Base-by-base conservation (phyloP, 1,139 yeast species). In the Debaryomyces coudertii region DNA sequence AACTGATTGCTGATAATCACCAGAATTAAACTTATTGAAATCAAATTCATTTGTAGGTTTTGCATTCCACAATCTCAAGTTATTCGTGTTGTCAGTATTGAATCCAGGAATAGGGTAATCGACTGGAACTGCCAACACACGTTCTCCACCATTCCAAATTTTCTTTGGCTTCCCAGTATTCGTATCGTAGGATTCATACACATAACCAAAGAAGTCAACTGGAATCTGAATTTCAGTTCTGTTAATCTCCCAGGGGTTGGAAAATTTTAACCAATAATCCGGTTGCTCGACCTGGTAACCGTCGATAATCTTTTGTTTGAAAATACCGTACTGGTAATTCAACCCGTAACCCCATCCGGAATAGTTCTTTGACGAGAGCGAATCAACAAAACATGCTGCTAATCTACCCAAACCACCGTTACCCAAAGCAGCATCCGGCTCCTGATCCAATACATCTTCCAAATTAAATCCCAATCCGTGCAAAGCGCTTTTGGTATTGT, bases 321-420 rank as follows among this genome's bases (percentile, higher is more conserved):
- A 92, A 57, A 92, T 92, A 66, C 97, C 97, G 63, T 90, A 90
- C 67, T 90, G 92, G 69, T 90, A 90, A 63, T 95, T 85, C 56
- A 90, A 75, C 49, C 97, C 97, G 65, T 92, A 92, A 52, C 97
- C 98, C 97, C 97, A 90, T 44, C 96, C 96, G 27, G 95, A 90
- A 65, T 88, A 89, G 65, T 89, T 85, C 56, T 87, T 85, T 6
- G 96, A 84, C 29, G 95, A 83, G 62, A 92, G 73, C 1, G 97
- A 89, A 69, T 92, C 97, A 45, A 92, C 82, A 62, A 89, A 90
- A 69, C 97, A 90, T 33, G 97, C 97, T 31, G 97, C 97, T 61
- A 92, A 76, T 65, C 97, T 82, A 50, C 97, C 98, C 50, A 92
- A 74, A 51, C 98, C 98, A 64, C 97, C 97, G 60, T 92, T 92